Base-by-base conservation (phyloP, 176 grass and related monocot genomes). In the Ampelocalamus luodianensis region DNA sequence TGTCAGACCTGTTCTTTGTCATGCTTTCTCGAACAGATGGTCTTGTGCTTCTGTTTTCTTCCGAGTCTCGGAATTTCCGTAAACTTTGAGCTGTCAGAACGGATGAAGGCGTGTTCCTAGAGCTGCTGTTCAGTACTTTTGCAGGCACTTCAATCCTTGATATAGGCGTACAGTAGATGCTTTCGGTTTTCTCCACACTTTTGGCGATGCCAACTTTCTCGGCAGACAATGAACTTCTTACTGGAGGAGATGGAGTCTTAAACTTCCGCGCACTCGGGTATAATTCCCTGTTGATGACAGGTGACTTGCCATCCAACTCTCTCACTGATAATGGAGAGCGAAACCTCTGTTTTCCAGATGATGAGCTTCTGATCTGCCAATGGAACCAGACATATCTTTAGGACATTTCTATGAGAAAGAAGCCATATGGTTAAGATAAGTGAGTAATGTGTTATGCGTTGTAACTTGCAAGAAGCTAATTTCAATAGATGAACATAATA, bases 341-440 rank as follows among this genome's bases (percentile, higher is more conserved):
- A n/a, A 87, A 86, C 81, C 87, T 91, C 64, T 92, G 90, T 53
- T 92, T 92, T 44, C 90, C 90, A 27, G 88, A 94, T n/a, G 90
- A 94, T 26, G 85, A 86, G 34, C 90, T 90, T 81, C 85, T 86
- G 44, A 81, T 71, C 93, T 94, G 85, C 60, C 15, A 32, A 49
- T 12, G 0, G 16, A 72, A 61, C n/a, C 80, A 24, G 36, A 61
- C 40, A 15, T 24, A 70, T 81, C 0, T 68, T 80, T 55, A 81
- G 42, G 12, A 46, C 32, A 37, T 54, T 22, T 73, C 32, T 12
- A 7, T 22, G 61, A 64, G 22, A 51, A 78, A 78, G 6, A 27
- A 0, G 6, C 5, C 10, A 0, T 13, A 40, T 59, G 5, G 56
- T 79, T 27, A 34, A 76, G 50, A 71, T 62, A 61, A 44, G 4